Evolutionary conservation across 1,284 basidiomycete genomes (phyloP), one percentile per base, ranked within the genome.

Genomic region (Sporisorium graminicola): DNA sequence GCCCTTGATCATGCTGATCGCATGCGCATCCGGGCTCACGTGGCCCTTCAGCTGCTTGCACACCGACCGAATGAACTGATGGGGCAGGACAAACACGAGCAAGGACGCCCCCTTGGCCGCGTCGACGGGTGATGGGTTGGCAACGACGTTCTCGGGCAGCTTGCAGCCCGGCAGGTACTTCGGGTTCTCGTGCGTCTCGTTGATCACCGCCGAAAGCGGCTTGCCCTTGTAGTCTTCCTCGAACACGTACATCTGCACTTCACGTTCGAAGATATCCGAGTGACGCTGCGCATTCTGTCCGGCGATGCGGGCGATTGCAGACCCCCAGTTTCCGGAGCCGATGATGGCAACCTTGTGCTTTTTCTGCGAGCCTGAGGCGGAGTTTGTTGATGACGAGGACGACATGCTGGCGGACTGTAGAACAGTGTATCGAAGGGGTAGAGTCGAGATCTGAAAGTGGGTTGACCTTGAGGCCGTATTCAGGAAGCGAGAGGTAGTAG

Each of bases 271-370:
- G 27, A 71, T 52, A 58, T 88, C 87, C 8, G 87, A 76, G 60
- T 87, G 84, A 52, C 83, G 81, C 44, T 81, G 85, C 5, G 88
- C 86, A 76, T 90, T 90, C 77, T 69, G 70, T 9, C 79, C 79
- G 31, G 89, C 88, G 59, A 90, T 89, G 70, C 88, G 87, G 24
- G 89, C 89, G 51, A 90, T 88, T 2, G 89, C 89, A 7, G 88
- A 88, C 1, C 89, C 89, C 89, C 82, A 86, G 65, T 85, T 86
- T 20, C 86, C 86, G 0, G 84, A 86, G 50, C 90, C 90, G 63
- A 90, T 88, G 69, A 90, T 87, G 24, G 88, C 89, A 22, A 90
- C 87, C 67, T 86, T 87, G 85, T 89, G 88, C 80, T 88, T 88
- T 58, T 86, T 61, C 31, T 46, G 43, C 53, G 65, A 66, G 29